These are phyloP conservation scores for Babesia microti DNA, from an alignment of 169 alveolate genomes.

Conservation along the genomic window DNA sequence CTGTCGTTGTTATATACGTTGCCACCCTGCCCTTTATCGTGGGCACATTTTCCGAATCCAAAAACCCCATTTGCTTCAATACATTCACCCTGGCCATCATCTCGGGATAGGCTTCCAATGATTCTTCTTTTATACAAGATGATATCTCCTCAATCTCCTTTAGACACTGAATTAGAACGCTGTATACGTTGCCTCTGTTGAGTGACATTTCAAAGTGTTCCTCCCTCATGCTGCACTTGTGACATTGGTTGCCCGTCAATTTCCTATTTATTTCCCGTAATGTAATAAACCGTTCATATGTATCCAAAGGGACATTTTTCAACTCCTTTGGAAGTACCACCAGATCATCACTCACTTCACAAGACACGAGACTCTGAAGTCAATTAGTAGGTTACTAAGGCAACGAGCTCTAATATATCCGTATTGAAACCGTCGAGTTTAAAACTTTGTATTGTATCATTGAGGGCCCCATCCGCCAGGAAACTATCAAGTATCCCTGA, in stretches of 20 bases:
- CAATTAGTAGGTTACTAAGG: too few species aligned
- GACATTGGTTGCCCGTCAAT: constrained; percentile 43
- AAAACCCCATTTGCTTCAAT: constrained; percentile 60
- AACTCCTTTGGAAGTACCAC: constrained; percentile 51
- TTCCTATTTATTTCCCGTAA: constrained; percentile 52
- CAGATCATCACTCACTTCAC: too few species aligned
- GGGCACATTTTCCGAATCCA: constrained; percentile 61
- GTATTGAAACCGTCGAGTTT: too few species aligned
- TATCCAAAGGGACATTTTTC: constrained; percentile 49
- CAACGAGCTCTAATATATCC: too few species aligned
- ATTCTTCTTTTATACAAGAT: constrained; percentile 56
- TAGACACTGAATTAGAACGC: constrained; percentile 23
- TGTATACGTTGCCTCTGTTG: constrained; percentile 12
- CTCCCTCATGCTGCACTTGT: constrained; percentile 54
- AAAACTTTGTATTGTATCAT: too few species aligned
- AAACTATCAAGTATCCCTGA: too few species aligned
- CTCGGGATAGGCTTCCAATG: constrained; percentile 64
- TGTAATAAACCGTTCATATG: constrained; percentile 48
- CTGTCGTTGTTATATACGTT: constrained; percentile 67
- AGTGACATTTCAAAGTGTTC: constrained; percentile 51
- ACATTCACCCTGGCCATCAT: constrained; percentile 66
- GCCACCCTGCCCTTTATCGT: constrained; percentile 77
- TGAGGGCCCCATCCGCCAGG: too few species aligned
- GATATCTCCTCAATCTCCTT: constrained; percentile 55
- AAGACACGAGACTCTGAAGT: too few species aligned